These are phyloP conservation scores for Rhizopogon vulgaris DNA, from an alignment of 768 basidiomycete genomes.

Conservation along the genomic window DNA sequence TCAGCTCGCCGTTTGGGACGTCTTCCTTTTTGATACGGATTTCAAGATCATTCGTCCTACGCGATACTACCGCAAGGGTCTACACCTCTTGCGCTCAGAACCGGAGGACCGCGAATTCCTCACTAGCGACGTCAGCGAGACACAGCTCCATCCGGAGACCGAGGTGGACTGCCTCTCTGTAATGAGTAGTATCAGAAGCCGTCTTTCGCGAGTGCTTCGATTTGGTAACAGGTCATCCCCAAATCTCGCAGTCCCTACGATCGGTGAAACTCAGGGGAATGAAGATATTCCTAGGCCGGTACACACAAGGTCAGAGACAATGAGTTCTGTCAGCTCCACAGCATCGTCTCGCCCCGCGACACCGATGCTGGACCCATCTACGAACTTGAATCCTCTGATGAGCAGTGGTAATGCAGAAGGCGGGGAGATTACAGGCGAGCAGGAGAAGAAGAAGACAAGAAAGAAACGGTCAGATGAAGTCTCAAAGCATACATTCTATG, in stretches of 20 bases:
- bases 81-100: conserved; percentile 55
- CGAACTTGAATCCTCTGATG: conserved; percentile 56
- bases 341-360: conserved; percentile 35
- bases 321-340: conserved; percentile 32
- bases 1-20: conserved; percentile 85
- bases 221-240: conserved; percentile 16
- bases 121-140: conserved; percentile 9
- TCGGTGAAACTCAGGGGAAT: conserved; percentile 3
- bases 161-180: conserved; percentile 33
- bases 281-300: conserved; percentile 1
- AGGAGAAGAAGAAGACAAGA: conserved; percentile 40
- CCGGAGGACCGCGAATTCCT: conserved; percentile 21
- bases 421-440: conserved; percentile 21
- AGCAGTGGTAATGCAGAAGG: conserved; percentile 10
- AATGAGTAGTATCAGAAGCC: conserved; percentile 43
- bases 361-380: conserved; percentile 77
- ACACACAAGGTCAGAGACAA: conserved; percentile 10
- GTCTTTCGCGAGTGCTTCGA: conserved; percentile 42
- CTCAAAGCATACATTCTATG: conserved; percentile 91
- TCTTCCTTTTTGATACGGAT: conserved; percentile 85
- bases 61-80: conserved; percentile 80
- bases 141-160: conserved; percentile 13
- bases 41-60: conserved; percentile 89
- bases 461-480: conserved; percentile 52
- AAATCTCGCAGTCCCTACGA: conserved; percentile 3